Conservation (phyloP, 768 basidiomycete species). For the Mycena kentingensis region DNA sequence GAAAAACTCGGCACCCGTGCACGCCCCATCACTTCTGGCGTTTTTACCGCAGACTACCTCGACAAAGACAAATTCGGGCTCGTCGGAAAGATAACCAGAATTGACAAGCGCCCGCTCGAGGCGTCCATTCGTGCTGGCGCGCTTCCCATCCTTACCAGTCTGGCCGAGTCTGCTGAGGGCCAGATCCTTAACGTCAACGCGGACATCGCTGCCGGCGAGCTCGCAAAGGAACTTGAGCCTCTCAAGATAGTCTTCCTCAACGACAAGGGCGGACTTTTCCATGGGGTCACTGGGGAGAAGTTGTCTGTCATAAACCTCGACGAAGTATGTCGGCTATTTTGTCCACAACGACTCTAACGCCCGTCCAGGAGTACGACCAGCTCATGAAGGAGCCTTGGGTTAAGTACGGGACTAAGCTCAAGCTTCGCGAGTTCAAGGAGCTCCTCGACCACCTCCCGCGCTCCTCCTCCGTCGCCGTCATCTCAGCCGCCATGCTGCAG, state of each 20-base stretch:
- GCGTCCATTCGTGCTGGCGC: slow-evolving; percentile 96
- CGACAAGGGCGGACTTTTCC: slow-evolving; percentile 97
- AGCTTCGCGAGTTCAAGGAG: slow-evolving; percentile 98
- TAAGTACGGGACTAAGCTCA: slow-evolving; percentile 98
- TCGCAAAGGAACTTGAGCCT: slow-evolving; percentile 96
- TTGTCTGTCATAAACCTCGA: slow-evolving; percentile 96
- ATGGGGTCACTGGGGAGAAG: slow-evolving; percentile 96
- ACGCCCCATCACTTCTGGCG: slow-evolving; percentile 95
- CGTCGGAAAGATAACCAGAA: slow-evolving; percentile 91
- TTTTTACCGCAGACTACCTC: slow-evolving; percentile 96
- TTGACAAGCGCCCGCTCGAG: slow-evolving; percentile 96
- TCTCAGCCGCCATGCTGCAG: slow-evolving; percentile 88
- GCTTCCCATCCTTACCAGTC: slow-evolving; percentile 90
- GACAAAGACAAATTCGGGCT: slow-evolving; percentile 93
- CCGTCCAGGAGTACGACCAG: slow-evolving; percentile 81
- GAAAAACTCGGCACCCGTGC: slow-evolving; percentile 96
- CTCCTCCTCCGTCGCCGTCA: slow-evolving; percentile 97
- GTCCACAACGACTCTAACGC: slow-evolving; percentile 6
- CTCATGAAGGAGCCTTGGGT: slow-evolving; percentile 99
- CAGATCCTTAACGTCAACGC: slow-evolving; percentile 99
- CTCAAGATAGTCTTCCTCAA: slow-evolving; percentile 98
- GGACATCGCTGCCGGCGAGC: slow-evolving; percentile 96
- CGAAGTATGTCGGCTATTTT: slow-evolving; percentile 56
- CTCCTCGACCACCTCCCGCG: slow-evolving; percentile 97
- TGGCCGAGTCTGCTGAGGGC: slow-evolving; percentile 94